These are phyloP conservation scores for Mycena haematopus DNA, from an alignment of 768 basidiomycete species.

Conservation along the genomic window DNA sequence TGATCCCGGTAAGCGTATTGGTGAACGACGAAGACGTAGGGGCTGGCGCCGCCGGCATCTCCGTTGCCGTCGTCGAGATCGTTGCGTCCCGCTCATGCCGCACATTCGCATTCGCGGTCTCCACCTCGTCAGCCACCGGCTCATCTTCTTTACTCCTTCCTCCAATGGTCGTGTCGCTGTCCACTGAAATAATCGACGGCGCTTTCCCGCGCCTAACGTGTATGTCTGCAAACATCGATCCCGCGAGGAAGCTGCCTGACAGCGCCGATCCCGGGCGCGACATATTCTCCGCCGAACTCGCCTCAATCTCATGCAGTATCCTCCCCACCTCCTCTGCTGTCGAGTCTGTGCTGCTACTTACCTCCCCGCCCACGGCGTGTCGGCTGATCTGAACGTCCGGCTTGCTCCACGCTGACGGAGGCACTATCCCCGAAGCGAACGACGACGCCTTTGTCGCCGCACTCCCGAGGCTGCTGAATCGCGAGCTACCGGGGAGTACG, in stretches of 20 bases:
- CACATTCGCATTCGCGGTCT: background rate
- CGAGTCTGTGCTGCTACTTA: conserved; percentile 44
- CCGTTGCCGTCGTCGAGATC: conserved; percentile 14
- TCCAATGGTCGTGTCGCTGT: conserved; percentile 48
- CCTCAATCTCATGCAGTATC: conserved; percentile 53
- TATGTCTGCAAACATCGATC: conserved; percentile 40
- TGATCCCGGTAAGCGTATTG: conserved; percentile 56
- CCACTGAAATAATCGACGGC: conserved; percentile 46
- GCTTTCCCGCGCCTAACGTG: conserved; percentile 46
- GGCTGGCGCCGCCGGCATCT: conserved; percentile 14
- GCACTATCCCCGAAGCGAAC: conserved; percentile 27
- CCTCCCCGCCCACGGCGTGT: conserved; percentile 57
- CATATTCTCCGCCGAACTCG: conserved; percentile 30
- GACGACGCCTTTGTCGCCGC: conserved; percentile 27
- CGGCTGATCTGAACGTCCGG: conserved; percentile 62
- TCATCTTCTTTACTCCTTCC: conserved; percentile 20
- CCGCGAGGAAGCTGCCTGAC: conserved; percentile 29
- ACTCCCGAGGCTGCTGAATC: conserved; percentile 32
- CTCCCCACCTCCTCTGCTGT: conserved; percentile 48
- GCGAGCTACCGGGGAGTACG: conserved; percentile 16
- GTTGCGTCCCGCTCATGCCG: conserved; percentile 9
- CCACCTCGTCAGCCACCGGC: conserved; percentile 25
- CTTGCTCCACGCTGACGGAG: conserved; percentile 58
- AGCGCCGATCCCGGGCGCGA: conserved; percentile 38
- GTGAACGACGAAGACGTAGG: conserved; percentile 50